Base-by-base conservation (phyloP, 1,284 basidiomycete species). In the Gomphus sp. region DNA sequence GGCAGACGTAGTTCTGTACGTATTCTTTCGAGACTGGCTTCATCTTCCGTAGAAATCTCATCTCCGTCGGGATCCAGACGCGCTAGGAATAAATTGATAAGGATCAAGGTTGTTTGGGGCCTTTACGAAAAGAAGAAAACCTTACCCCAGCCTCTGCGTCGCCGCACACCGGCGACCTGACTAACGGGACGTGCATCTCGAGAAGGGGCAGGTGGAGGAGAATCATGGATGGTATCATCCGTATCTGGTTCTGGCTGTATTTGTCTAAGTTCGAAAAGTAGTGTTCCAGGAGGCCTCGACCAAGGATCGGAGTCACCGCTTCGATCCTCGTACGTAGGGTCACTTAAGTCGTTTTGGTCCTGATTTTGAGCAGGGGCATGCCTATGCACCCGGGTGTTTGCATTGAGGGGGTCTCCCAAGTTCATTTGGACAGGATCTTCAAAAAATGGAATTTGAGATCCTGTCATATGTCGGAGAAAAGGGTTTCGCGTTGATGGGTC, bases 51-150 rank as follows among this genome's bases (percentile, higher is more conserved):
- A 11, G 80, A 71, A 61, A 84, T 76, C 63, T 81, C 79, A 61
- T 82, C 77, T 1, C 81, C 81, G 64, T 84, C 79, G 7, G 75
- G 68, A 68, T 83, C 77, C 41, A 84, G 73, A 54, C 78, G 77
- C 39, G 79, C 81, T 83, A 61, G 25, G 54, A 47, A 52, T 45
- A 22, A 48, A 52, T 55, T 39, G 37, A 34, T 12, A 48, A 18
- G 22, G 22, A 22, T 22, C 22, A 22, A 22, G 6, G 62, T 58
- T 31, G 64, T 62, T 59, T 49, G 28, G 50, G 41, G 45, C 45
- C 45, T n/a, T 60, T 22, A 14, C n/a, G 28, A 31, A 56, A 43
- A 31, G 31, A 43, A 16, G 43, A 16, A 18, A 14, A 68, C 78
- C 78, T 63, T 65, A 81, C 81, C 78, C 80, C 80, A 82, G 54